Evolutionary conservation across 768 basidiomycete species (phyloP).

Genomic region (Termitomyces sp.): DNA sequence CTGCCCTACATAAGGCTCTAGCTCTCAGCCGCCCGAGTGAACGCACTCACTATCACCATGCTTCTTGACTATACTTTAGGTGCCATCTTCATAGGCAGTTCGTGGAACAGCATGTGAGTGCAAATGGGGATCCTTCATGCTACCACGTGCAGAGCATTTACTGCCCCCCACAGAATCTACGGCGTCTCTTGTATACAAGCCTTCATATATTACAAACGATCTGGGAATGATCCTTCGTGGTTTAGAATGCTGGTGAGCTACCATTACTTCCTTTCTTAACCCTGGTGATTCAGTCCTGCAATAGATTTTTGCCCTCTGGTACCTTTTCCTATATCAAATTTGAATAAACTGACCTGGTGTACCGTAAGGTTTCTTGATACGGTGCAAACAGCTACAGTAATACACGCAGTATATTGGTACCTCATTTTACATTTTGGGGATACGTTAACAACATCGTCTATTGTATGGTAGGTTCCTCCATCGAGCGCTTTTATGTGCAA

Average conservation of each 20-base stretch:
- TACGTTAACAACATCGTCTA: not conserved
- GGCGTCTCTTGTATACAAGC: conserved; percentile 1
- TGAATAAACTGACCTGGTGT: not conserved
- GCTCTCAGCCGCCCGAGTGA: no score
- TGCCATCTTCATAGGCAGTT: not conserved
- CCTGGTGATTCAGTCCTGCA: not conserved
- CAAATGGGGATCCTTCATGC: no score
- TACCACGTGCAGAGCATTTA: no score
- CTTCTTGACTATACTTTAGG: not conserved
- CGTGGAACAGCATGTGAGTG: not conserved
- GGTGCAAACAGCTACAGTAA: not conserved
- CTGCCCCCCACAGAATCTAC: not conserved
- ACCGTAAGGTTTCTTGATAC: not conserved
- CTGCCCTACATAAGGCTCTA: not conserved
- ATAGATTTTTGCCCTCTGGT: not conserved
- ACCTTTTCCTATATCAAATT: not conserved
- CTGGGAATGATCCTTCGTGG: not conserved
- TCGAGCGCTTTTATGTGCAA: not conserved
- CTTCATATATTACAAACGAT: conserved; percentile 5
- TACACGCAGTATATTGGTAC: not conserved
- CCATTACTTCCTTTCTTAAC: not conserved
- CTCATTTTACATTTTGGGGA: not conserved
- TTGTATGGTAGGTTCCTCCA: not conserved
- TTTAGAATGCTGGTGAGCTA: not conserved
- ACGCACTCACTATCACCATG: not conserved